A percentile compares a stretch with the other conserved stretches of the same genome.
Evolutionary conservation across 495 filamentous ascomycete genomes (phyloP).

Genomic region (Corynascus novoguineensis): DNA sequence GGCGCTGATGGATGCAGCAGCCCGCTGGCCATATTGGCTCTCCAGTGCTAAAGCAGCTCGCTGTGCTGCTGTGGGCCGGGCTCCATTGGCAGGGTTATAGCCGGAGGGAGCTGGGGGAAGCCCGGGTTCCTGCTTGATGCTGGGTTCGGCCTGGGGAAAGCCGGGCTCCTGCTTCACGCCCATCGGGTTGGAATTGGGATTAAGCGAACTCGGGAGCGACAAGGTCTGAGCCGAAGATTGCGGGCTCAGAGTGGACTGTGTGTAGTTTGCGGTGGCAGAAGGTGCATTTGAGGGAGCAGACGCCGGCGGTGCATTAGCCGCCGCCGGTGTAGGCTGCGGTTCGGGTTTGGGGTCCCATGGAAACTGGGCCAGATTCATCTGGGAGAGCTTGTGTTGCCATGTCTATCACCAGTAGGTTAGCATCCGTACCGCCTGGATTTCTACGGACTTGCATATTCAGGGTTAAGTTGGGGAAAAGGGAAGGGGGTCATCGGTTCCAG

Average conservation of each 20-base stretch:
- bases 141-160: slow-evolving; percentile 41
- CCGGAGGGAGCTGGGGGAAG: slow-evolving; percentile 9
- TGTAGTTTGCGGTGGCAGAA: slow-evolving; percentile 31
- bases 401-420: slow-evolving; percentile 49
- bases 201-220: slow-evolving; percentile 34
- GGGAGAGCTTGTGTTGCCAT: slow-evolving; percentile 88
- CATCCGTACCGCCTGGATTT: neutral
- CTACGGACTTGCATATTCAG: neutral
- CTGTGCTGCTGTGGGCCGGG: slow-evolving; percentile 46
- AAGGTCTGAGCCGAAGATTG: slow-evolving; percentile 35
- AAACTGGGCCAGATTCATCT: slow-evolving; percentile 75
- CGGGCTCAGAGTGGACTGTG: slow-evolving; percentile 33
- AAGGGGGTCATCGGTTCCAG: neutral
- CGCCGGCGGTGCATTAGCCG: slow-evolving; percentile 31
- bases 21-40: slow-evolving; percentile 63
- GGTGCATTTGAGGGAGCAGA: slow-evolving; percentile 29
- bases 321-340: slow-evolving; percentile 38
- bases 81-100: slow-evolving; percentile 13
- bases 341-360: slow-evolving; percentile 86
- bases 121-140: slow-evolving; percentile 37
- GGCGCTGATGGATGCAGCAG: slow-evolving; percentile 61
- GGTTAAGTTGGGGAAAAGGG: slow-evolving; percentile 1
- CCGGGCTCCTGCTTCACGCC: slow-evolving; percentile 74
- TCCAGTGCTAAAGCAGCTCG: slow-evolving; percentile 64
- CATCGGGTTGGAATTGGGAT: slow-evolving; percentile 36